Evolutionary conservation across 805 yeast genomes (phyloP), one percentile per base, ranked within the genome.

Genomic region (Lipomyces spencermartinsiae): DNA sequence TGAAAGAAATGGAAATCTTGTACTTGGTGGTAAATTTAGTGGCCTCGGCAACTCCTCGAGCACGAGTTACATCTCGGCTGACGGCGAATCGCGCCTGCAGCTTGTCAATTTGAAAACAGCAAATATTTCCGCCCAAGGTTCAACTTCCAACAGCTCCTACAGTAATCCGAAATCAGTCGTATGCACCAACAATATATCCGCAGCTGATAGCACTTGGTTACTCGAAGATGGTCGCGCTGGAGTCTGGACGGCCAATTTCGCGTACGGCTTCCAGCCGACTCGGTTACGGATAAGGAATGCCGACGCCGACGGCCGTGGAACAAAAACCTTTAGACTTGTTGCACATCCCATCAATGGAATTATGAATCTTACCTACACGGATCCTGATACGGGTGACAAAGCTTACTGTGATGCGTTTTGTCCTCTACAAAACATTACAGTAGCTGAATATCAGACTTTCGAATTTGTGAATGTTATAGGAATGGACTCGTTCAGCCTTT

Each of bases 281-380:
- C 90, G 90, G 72, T 81, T 92, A 14, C 81, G 97, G 63, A 75
- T 95, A 3, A 90, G 86, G 76, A 87, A 91, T 70, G 65, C 75
- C 4, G 79, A 81, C 9, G 81, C 80, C 49, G 78, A 81, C 35
- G 82, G 83, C 62, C 86, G 88, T 14, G 80, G 81, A 2, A 76
- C 81, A 2, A 82, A 88, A 60, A 67, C 83, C 7, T 95, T 93
- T 77, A 84, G 97, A 74, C 80, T 95, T 6, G 80, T 89, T 53
- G 88, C 97, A 0, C 79, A 84, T 63, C 98, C 98, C 0, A 84
- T 93, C 12, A 85, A 88, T 72, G 92, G 98, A 71, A 94, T 94
- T 69, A 91, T 95, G 97, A 95, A 95, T 77, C 78, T 95, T 71
- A 87, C 96, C 0, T 95, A 93, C 74, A 80, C 90, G 29, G 94